Conservation (phyloP, 192 early-diverging fungal species). For the Chytriomyces confervae region DNA sequence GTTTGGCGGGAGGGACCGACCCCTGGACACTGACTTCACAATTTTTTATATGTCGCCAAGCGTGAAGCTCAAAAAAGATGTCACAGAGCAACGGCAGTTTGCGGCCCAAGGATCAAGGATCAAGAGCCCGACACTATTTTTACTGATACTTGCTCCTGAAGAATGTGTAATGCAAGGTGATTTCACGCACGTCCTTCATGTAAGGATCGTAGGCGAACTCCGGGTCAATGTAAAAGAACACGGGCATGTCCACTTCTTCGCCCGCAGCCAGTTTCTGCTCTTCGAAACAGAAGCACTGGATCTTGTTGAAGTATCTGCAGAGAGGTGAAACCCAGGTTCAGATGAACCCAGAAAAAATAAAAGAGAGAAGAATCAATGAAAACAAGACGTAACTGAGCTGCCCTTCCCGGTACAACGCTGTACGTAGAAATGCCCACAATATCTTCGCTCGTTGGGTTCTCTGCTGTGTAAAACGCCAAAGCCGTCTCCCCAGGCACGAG, state of each 20-base stretch:
- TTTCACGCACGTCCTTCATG: constrained; percentile 92
- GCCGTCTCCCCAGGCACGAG: constrained; percentile 98
- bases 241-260: constrained; percentile 87
- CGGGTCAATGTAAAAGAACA: constrained; percentile 98
- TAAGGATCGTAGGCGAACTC: constrained; percentile 92
- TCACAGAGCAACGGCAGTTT: too few relatives aligned
- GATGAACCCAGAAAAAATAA: background rate
- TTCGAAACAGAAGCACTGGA: constrained; percentile 99
- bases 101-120: too few relatives aligned
- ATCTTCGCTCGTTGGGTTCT: constrained; percentile 82
- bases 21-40: too few relatives aligned
- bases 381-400: constrained; percentile 66
- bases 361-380: constrained; percentile 1
- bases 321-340: background rate
- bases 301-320: constrained; percentile 90
- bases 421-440: constrained; percentile 97
- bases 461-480: constrained; percentile 93
- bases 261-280: constrained; percentile 88
- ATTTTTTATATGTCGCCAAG: too few relatives aligned
- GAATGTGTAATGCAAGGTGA: constrained; percentile 94
- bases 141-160: constrained; percentile 73
- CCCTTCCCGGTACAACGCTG: constrained; percentile 90
- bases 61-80: too few relatives aligned
- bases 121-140: background rate
- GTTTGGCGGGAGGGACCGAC: too few relatives aligned